Evolutionary conservation across 768 basidiomycete species (phyloP).

Genomic region (Tubosaeta sp.): DNA sequence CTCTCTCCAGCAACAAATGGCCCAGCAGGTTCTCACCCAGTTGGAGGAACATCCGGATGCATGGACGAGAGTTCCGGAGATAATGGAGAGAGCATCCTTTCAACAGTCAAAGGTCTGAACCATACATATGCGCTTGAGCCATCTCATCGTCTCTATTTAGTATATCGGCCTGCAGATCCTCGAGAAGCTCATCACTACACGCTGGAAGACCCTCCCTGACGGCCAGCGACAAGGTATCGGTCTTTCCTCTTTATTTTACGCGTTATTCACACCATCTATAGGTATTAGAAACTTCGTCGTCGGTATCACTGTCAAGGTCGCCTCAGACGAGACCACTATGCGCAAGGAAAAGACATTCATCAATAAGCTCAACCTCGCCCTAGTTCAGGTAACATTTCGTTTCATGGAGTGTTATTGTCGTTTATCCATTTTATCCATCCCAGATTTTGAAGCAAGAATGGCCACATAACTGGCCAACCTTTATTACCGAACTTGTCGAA

Average conservation of each 20-base stretch:
- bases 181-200: conserved; percentile 89
- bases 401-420: neutral
- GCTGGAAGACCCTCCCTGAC: conserved; percentile 95
- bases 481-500: conserved; percentile 94
- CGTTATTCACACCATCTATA: conserved; percentile 23
- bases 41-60: conserved; percentile 95
- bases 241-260: conserved; percentile 1
- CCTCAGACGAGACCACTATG: conserved; percentile 85
- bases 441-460: conserved; percentile 99
- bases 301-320: conserved; percentile 85
- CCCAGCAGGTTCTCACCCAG: conserved; percentile 91
- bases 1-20: conserved; percentile 77
- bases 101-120: conserved; percentile 75
- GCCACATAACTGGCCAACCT: conserved; percentile 98
- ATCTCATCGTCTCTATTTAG: conserved; percentile 39
- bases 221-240: conserved; percentile 82
- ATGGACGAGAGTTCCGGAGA: conserved; percentile 95
- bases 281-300: conserved; percentile 98
- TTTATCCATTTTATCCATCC: conserved; percentile 5
- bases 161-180: conserved; percentile 97
- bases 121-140: neutral
- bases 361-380: conserved; percentile 94
- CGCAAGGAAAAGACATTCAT: conserved; percentile 91
- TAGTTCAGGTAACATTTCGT: conserved; percentile 71
- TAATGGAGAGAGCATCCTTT: conserved; percentile 80